Base-by-base conservation (phyloP, 106 monocot genomes). In the Narthecium ossifragum region DNA sequence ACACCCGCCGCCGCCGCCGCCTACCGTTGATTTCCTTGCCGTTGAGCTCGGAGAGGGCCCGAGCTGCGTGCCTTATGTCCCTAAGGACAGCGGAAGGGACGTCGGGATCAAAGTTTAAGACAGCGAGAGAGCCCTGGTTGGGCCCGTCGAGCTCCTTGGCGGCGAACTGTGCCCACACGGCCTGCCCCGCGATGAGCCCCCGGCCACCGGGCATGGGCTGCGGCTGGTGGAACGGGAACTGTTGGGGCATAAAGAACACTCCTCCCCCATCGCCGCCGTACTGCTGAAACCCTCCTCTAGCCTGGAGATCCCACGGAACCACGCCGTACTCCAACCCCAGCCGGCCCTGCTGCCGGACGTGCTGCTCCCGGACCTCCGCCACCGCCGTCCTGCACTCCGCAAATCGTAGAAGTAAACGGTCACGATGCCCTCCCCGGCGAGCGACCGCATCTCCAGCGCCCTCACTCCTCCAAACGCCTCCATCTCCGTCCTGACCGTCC, bases 101-200 rank as follows among this genome's bases (percentile, higher is more conserved):
- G 31, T 32, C 21, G 15, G 80, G 64, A 41, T 77, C 82, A 36
- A 73, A 75, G 74, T 76, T 86, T 59, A 75, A 61, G 30, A 96
- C 83, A 20, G 75, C 78, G 34, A 96, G 74, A 12, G 83, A 83
- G 5, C 90, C 90, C 27, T 74, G 81, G 71, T 83, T 85, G 27
- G 64, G 48, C 6, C 56, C 72, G 40, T 77, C 80, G 50, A 74
- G 20, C 22, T 18, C 63, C 53, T 53, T 62, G n/a, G 66, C 62
- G 0, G 78, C 75, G 43, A 86, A 94, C 75, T 90, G 82, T 34
- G 93, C 93, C 93, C 93, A 94, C 17, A 83, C 93, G 8, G 83
- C 80, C 7, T 70, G 70, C 2, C 88, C 88, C 17, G 72, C 79
- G n/a, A 93, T 36, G 40, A 82, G 56, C n/a, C 93, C 93, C 0